Base-by-base conservation (phyloP, 2,329 filamentous ascomycete genomes). In the Pyricularia grisea region DNA sequence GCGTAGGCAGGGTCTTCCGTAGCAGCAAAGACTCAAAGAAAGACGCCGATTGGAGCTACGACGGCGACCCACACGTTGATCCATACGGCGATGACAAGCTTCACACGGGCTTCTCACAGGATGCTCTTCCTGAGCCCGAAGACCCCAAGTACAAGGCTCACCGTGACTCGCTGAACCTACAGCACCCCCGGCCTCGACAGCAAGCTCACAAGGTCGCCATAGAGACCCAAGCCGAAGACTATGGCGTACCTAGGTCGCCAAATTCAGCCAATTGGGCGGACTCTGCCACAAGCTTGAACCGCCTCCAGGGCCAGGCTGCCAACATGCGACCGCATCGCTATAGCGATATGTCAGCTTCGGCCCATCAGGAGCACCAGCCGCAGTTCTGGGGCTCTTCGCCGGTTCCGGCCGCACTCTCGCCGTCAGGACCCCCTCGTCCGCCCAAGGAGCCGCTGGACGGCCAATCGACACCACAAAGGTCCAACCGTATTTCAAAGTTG, bases 121-220 rank as follows among this genome's bases (percentile, higher is more conserved):
- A 82, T 33, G 82, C 86, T 73, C 78, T 86, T 1, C 73, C 71
- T 10, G 71, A 74, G 28, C 73, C 76, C 20, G 89, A 87, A 74
- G 90, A 93, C 73, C 90, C 91, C 65, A 94, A 94, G 78, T 94
- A 94, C 78, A 90, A 91, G 77, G 91, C 90, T 69, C 90, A 94
- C 77, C 89, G 92, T 73, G 92, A 94, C 79, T 93, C 91, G 30
- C 78, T 94, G 69, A 92, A 93, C 74, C 81, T 94, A 58, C 88
- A 93, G 75, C 92, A 94, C 77, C 92, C 92, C 6, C 91, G 94
- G 76, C 92, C 92, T 10, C 84, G 90, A 31, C 88, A 87, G 23
- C 88, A 91, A 76, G 88, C 89, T 30, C 92, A 92, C 78, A 88
- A 91, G 73, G 90, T 87, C 30, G 87, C 90, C 1, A 83, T 94